phyloP scores from a whole-genome alignment of 2,329 filamentous ascomycete genomes.

The Calonectria montana region DNA sequence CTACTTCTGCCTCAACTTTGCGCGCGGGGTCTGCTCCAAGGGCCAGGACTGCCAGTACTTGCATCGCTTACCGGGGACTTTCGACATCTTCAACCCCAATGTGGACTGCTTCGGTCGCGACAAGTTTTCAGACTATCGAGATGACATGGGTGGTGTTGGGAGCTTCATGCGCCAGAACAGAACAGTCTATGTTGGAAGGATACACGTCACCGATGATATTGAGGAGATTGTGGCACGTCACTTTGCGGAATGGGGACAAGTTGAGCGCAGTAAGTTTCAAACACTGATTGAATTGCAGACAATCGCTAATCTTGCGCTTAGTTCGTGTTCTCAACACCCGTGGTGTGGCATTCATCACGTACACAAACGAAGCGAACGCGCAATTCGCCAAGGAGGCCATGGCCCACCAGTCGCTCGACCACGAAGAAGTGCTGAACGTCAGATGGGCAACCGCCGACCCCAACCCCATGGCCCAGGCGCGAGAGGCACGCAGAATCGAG shows the following conservation, averaged over 20 bases:
- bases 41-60: slow-evolving; percentile 95
- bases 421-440: slow-evolving; percentile 93
- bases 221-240: slow-evolving; percentile 95
- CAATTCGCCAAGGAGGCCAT: slow-evolving; percentile 96
- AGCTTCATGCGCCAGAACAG: slow-evolving; percentile 94
- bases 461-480: slow-evolving; percentile 92
- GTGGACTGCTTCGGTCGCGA: slow-evolving; percentile 91
- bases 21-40: slow-evolving; percentile 83
- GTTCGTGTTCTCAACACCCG: slow-evolving; percentile 86
- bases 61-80: slow-evolving; percentile 86
- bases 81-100: slow-evolving; percentile 93
- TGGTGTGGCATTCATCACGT: slow-evolving; percentile 96
- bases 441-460: slow-evolving; percentile 97
- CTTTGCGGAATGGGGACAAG: slow-evolving; percentile 95
- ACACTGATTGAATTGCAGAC: neutral
- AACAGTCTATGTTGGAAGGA: slow-evolving; percentile 92
- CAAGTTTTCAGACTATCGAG: slow-evolving; percentile 91
- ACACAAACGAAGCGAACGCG: slow-evolving; percentile 88
- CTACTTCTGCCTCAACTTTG: slow-evolving; percentile 95
- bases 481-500: slow-evolving; percentile 88
- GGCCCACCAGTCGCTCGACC: slow-evolving; percentile 92
- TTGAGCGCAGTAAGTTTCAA: slow-evolving; percentile 75
- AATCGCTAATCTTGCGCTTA: slow-evolving; percentile 33
- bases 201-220: slow-evolving; percentile 96
- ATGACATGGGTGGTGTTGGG: slow-evolving; percentile 98